phyloP scores from a whole-genome alignment of 2,329 filamentous ascomycete species.

The Colletotrichum sp. region DNA sequence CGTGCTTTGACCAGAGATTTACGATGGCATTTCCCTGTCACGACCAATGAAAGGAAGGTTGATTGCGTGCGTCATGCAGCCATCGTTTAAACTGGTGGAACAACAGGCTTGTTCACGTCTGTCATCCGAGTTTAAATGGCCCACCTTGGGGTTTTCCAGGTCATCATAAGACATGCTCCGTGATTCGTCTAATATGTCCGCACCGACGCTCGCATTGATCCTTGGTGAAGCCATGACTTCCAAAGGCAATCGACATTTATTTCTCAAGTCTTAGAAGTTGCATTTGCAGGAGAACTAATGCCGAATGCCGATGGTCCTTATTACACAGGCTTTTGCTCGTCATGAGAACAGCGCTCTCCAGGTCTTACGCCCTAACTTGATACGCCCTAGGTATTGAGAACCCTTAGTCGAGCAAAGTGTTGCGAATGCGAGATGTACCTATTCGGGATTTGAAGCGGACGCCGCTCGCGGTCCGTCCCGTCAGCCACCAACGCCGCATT shows the following conservation, averaged over 20 bases:
- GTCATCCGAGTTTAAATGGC: not conserved
- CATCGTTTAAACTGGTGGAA: not conserved
- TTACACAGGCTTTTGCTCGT: rapidly evolving
- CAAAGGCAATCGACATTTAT: not conserved
- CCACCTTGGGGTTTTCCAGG: not conserved
- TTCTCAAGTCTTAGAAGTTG: not conserved
- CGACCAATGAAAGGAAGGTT: not conserved
- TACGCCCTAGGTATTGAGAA: not conserved
- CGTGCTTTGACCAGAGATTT: not conserved
- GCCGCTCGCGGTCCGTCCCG: not conserved
- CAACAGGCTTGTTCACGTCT: not conserved
- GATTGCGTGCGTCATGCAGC: not conserved
- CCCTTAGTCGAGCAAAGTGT: not conserved
- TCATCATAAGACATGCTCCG: not conserved
- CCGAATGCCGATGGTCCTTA: not conserved
- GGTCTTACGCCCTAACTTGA: not conserved
- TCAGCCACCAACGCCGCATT: not conserved
- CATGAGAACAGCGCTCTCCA: not conserved
- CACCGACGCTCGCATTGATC: not conserved
- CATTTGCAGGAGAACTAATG: not conserved
- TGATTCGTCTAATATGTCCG: not conserved
- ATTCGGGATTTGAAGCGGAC: not conserved
- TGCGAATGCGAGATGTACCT: not conserved
- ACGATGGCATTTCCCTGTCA: not conserved
- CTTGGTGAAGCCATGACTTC: not conserved